Conservation (phyloP, 257 asterid species). For the Solanum medicagineum region DNA sequence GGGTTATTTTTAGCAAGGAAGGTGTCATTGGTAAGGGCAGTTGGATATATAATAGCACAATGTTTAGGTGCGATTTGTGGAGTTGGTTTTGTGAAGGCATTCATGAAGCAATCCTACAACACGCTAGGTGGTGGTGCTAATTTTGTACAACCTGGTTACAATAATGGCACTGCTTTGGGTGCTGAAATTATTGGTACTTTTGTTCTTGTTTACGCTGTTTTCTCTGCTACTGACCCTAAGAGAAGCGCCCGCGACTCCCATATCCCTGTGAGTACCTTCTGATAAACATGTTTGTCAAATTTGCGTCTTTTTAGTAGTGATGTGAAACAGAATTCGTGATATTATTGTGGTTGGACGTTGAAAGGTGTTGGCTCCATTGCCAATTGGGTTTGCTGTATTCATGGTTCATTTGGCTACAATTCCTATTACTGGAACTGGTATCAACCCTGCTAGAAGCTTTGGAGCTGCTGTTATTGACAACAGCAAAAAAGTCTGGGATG, state of each 20-base stretch:
- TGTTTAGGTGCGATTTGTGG: conserved; percentile 82
- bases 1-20: conserved; percentile 80
- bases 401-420: conserved; percentile 97
- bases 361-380: conserved; percentile 91
- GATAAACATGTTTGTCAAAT: neutral
- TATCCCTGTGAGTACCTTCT: conserved; percentile 46
- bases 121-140: conserved; percentile 71
- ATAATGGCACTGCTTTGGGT: conserved; percentile 73
- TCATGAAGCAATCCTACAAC: conserved; percentile 59
- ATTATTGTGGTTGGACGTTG: neutral
- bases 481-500: conserved; percentile 61
- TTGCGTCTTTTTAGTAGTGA: neutral
- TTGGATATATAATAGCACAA: conserved; percentile 71
- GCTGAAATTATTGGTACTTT: conserved; percentile 89
- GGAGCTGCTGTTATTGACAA: conserved; percentile 92
- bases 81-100: conserved; percentile 81
- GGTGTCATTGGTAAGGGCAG: conserved; percentile 72
- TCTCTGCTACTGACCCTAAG: conserved; percentile 96
- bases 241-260: conserved; percentile 96
- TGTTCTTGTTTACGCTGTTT: conserved; percentile 75
- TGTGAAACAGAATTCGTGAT: neutral
- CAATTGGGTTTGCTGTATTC: conserved; percentile 91
- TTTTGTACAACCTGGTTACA: conserved; percentile 48
- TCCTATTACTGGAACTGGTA: conserved; percentile 90
- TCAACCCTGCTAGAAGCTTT: conserved; percentile 91